Evolutionary conservation across 2,329 filamentous ascomycete species (phyloP), one percentile per base, ranked within the genome.

Genomic region (Alternaria sp.): DNA sequence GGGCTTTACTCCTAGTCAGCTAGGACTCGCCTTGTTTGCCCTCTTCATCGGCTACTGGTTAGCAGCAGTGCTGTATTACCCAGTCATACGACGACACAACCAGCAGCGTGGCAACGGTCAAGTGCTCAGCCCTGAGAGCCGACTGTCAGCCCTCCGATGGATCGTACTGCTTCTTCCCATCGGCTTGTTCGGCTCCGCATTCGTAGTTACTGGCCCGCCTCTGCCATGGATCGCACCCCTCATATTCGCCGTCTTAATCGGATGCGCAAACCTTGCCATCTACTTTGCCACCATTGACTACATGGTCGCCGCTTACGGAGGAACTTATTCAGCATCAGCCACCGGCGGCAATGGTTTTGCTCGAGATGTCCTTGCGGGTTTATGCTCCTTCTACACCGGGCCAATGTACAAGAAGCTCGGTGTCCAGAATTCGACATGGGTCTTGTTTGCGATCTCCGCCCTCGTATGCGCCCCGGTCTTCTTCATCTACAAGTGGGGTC

Each of bases 251-350:
- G 62, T 74, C n/a, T 52, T 76, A 8, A 88, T 93, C 53, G 91
- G 90, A 20, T 88, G 92, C 54, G 90, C 90, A 45, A 93, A 75
- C 52, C 90, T 90, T 63, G 81, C 85, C 28, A 91, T 92, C 57
- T 92, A 92, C 79, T 91, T 90, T 85, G 89, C 89, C 0, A 92
- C 90, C 1, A 90, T 92, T 62, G 89, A 93, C 75, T 93, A 93
- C 80, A 92, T 92, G 88, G 86, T 92, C 14, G 89, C 88, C 43
- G 87, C 89, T 0, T 91, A 92, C 66, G 91, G 90, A 0, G 87
- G 87, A 0, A 67, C 63, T 41, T 93, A 91, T 75, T 87, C 89
- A 5, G 90, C 91, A 1, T 92, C 90, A 0, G 91, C 91, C 0
- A 93, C 91, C 0, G 91, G 91, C 43, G 91, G 90, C 14, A 93